These are phyloP conservation scores for Groenewaldozyma tartarivorans DNA, from an alignment of 805 yeast genomes.

Conservation along the genomic window DNA sequence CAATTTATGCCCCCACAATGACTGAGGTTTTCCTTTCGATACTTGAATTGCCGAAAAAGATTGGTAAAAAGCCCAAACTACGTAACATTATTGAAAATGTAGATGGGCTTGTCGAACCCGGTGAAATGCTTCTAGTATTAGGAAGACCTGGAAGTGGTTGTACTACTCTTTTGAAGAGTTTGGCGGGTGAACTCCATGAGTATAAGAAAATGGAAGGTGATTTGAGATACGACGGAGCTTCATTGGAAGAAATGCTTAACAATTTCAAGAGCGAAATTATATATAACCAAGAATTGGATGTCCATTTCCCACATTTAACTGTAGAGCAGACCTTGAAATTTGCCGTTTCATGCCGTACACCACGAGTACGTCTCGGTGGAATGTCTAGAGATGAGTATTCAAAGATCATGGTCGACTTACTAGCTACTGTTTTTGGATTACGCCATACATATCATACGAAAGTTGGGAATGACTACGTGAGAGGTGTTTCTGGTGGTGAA, in stretches of 20 bases:
- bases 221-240: slow-evolving; percentile 52
- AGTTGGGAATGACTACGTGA: slow-evolving; percentile 52
- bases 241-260: slow-evolving; percentile 49
- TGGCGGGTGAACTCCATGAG: slow-evolving; percentile 47
- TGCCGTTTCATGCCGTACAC: slow-evolving; percentile 63
- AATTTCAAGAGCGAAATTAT: slow-evolving; percentile 42
- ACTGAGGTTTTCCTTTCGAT: slow-evolving; percentile 31
- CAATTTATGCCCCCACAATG: slow-evolving; percentile 37
- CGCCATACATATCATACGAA: slow-evolving; percentile 50
- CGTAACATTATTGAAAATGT: slow-evolving; percentile 13
- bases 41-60: slow-evolving; percentile 4
- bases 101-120: slow-evolving; percentile 38
- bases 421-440: slow-evolving; percentile 49
- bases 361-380: slow-evolving; percentile 41
- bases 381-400: slow-evolving; percentile 41
- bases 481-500: slow-evolving; percentile 83
- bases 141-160: slow-evolving; percentile 81
- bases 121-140: slow-evolving; percentile 60
- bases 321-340: slow-evolving; percentile 65
- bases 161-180: slow-evolving; percentile 55
- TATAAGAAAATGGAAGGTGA: slow-evolving; percentile 44
- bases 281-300: slow-evolving; percentile 41
- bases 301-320: slow-evolving; percentile 68
- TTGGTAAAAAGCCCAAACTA: background rate
- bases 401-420: slow-evolving; percentile 36